Conservation (phyloP, 768 basidiomycete genomes). For the Lentinula edodes region DNA sequence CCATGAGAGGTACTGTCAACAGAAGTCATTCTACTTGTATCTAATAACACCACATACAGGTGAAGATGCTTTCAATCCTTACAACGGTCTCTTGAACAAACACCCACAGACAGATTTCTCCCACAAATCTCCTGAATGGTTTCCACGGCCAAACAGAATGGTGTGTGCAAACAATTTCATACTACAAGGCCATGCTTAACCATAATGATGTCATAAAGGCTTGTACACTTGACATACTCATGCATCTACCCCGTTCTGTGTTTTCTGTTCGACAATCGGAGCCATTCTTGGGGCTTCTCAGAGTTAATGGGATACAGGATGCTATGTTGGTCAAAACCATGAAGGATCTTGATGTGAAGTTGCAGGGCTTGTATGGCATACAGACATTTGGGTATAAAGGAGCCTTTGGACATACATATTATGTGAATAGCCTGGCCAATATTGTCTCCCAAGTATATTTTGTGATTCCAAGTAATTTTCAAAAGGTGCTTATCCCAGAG, state of each 20-base stretch:
- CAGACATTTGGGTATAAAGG: slow-evolving; percentile 22
- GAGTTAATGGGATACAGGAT: neutral
- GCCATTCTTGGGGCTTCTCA: neutral
- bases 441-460: slow-evolving; percentile 2
- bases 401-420: slow-evolving; percentile 24
- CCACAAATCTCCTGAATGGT: no score
- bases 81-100: no score
- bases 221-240: slow-evolving; percentile 1
- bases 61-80: no score
- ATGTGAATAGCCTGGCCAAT: slow-evolving; percentile 21
- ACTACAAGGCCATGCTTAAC: no score
- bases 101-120: no score
- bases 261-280: slow-evolving; percentile 2
- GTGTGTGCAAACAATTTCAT: no score
- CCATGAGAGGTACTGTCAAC: no score
- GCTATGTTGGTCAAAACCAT: neutral
- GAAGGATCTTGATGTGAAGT: neutral
- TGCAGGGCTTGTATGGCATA: slow-evolving; percentile 24
- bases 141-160: no score
- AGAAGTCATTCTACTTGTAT: no score
- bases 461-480: no score
- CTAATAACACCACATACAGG: no score
- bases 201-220: neutral
- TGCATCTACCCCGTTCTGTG: slow-evolving; percentile 4
- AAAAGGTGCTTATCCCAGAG: no score